These are phyloP conservation scores for Rhodotorula sp. DNA, from an alignment of 1,284 basidiomycete species.

Conservation along the genomic window DNA sequence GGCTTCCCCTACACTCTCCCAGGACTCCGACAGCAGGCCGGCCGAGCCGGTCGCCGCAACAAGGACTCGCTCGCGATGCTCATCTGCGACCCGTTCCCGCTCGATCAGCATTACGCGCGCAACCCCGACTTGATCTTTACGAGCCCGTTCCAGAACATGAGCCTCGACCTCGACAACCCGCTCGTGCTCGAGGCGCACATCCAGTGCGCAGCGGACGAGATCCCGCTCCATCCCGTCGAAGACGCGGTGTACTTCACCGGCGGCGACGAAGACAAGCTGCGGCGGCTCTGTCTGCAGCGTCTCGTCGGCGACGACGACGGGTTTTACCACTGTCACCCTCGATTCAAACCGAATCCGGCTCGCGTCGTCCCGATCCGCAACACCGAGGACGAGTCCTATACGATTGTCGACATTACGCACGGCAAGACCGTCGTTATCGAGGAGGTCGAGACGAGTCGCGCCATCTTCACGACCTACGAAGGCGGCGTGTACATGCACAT, in stretches of 20 bases:
- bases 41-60: slow-evolving; percentile 78
- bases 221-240: slow-evolving; percentile 66
- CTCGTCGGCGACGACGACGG: slow-evolving; percentile 61
- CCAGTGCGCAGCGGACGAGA: slow-evolving; percentile 83
- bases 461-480: slow-evolving; percentile 74
- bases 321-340: slow-evolving; percentile 78
- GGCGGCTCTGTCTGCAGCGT: slow-evolving; percentile 61
- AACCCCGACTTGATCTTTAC: slow-evolving; percentile 72
- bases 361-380: slow-evolving; percentile 74
- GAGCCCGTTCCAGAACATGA: slow-evolving; percentile 62
- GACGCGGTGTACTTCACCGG: slow-evolving; percentile 68
- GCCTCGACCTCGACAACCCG: slow-evolving; percentile 72
- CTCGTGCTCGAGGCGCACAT: slow-evolving; percentile 79
- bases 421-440: slow-evolving; percentile 63
- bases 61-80: slow-evolving; percentile 80
- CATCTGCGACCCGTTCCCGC: slow-evolving; percentile 68
- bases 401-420: slow-evolving; percentile 66
- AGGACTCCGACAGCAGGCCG: slow-evolving; percentile 73
- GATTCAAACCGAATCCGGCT: slow-evolving; percentile 73
- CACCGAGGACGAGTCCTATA: slow-evolving; percentile 74
- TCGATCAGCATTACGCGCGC: slow-evolving; percentile 76
- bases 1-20: slow-evolving; percentile 69
- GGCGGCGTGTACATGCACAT: slow-evolving; percentile 74
- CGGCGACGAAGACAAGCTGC: slow-evolving; percentile 54
- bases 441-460: slow-evolving; percentile 81